phyloP scores from a whole-genome alignment of 257 asterid genomes.

The Fraxinus americana region DNA sequence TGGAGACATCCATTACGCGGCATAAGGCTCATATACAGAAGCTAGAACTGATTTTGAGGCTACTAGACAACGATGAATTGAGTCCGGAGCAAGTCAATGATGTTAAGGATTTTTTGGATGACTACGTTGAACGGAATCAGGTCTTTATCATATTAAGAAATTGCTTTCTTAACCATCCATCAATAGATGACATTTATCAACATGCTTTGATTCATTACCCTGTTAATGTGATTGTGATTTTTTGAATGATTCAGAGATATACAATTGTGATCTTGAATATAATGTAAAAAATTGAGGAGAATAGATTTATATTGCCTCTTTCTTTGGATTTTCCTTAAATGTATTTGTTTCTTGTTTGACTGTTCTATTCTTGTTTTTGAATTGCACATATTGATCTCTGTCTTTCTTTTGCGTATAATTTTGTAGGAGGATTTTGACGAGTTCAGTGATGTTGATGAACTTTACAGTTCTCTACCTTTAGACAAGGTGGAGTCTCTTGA shows the following conservation, averaged over 20 bases:
- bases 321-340: neutral
- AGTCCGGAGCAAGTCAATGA: conserved; percentile 99
- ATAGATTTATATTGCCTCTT: neutral
- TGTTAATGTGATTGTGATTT: conserved; percentile 17
- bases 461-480: conserved; percentile 86
- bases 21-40: conserved; percentile 99
- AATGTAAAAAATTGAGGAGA: neutral
- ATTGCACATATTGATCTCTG: conserved; percentile 16
- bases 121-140: conserved; percentile 99
- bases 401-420: conserved; percentile 21
- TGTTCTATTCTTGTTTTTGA: neutral
- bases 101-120: conserved; percentile 97
- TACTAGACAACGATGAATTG: conserved; percentile 95
- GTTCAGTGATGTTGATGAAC: conserved; percentile 93
- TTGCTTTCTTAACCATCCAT: conserved; percentile 22
- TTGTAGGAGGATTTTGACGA: conserved; percentile 95
- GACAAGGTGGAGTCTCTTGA: conserved; percentile 99
- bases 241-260: conserved; percentile 6
- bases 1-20: conserved; percentile 89
- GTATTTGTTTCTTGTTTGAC: neutral
- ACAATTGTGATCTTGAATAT: conserved; percentile 12
- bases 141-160: conserved; percentile 35
- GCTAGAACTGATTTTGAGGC: conserved; percentile 89
- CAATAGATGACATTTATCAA: conserved; percentile 7
- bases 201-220: conserved; percentile 21